Percentiles rank a stretch among this genome's conserved stretches.
Conservation (phyloP, 1,284 basidiomycete species). For the Pterulicium gracile region DNA sequence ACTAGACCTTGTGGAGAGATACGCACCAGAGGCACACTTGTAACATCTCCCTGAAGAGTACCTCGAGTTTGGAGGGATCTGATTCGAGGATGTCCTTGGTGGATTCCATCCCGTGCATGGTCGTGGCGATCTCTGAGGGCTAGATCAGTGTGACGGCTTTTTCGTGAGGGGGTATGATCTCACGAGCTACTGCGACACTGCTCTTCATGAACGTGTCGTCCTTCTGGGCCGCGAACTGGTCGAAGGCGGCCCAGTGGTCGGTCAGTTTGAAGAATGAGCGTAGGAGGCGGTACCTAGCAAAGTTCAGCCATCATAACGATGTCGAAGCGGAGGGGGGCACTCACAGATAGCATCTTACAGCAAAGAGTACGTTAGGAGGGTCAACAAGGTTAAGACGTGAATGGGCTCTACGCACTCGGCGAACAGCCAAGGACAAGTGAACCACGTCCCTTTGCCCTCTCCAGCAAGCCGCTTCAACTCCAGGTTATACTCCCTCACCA, state of each 20-base stretch:
- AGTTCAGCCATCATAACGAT: background rate
- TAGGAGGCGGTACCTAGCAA: constrained; percentile 63
- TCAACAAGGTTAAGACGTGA: background rate
- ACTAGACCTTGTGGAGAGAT: background rate
- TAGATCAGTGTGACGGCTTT: no score
- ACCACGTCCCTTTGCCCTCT: constrained; percentile 69
- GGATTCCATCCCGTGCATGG: constrained; percentile 50
- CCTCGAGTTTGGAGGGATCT: constrained; percentile 42
- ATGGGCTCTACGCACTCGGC: constrained; percentile 58
- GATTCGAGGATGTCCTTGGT: constrained; percentile 33
- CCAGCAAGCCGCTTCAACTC: constrained; percentile 46
- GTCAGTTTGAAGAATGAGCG: constrained; percentile 68
- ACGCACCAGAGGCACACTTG: constrained; percentile 79
- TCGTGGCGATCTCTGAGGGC: constrained; percentile 53
- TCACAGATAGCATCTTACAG: constrained; percentile 52
- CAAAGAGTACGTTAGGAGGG: constrained; percentile 4
- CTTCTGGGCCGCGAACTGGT: constrained; percentile 84
- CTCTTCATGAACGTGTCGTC: constrained; percentile 76
- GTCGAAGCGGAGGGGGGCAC: no score
- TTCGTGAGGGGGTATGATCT: constrained; percentile 11
- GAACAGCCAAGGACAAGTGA: constrained; percentile 86
- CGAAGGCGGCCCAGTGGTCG: constrained; percentile 66
- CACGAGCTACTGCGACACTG: constrained; percentile 68
- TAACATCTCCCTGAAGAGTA: constrained; percentile 77
- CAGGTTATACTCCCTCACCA: constrained; percentile 62